Base-by-base conservation (phyloP, 352 stramenopile species). In the Globisporangium middletonii region DNA sequence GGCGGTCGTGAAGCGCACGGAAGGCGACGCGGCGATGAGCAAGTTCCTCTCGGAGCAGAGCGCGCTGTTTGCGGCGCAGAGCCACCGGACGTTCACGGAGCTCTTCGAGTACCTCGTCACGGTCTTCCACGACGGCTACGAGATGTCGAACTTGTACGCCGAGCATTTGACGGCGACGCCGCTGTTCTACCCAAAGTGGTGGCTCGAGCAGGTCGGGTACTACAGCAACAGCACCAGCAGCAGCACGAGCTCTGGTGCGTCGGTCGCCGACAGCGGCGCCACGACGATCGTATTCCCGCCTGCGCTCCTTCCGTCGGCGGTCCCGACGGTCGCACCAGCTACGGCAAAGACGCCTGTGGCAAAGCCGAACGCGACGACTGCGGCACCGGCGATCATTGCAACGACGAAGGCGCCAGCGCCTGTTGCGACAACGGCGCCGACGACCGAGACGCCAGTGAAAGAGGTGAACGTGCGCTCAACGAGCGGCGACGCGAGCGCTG, bases 111-210 rank as follows among this genome's bases (percentile, higher is more conserved):
- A 78, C 49, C 64, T 94, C 13, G 71, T 88, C 23, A 89, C 80
- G n/a, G 63, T 75, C 4, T 92, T 92, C 71, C 84, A 94, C 69
- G 84, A 94, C 44, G 82, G 82, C 30, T 94, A 90, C 65, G 67
- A 88, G 49, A 65, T 91, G 45, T 79, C 74, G 9, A 68, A 73
- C 60, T 76, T 91, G 7, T 69, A 74, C 43, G 62, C 71, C 19
- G 45, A 63, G 3, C 59, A 55, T 26, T 63, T 94, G 7, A 65
- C 51, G 13, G 79, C 72, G 38, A 73, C 69, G 50, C 74, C 75
- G 46, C 72, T 94, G 16, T 92, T 92, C 53, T 94, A 94, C 53
- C 84, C 84, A 3, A 86, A 86, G 59, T 92, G 80, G 84, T 94
- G 82, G 82, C 77, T 94, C 3, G 51, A 91, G 49, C 57, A 79